phyloP scores from a whole-genome alignment of 2,329 filamentous ascomycete species.

The Orbilia oligospora region DNA sequence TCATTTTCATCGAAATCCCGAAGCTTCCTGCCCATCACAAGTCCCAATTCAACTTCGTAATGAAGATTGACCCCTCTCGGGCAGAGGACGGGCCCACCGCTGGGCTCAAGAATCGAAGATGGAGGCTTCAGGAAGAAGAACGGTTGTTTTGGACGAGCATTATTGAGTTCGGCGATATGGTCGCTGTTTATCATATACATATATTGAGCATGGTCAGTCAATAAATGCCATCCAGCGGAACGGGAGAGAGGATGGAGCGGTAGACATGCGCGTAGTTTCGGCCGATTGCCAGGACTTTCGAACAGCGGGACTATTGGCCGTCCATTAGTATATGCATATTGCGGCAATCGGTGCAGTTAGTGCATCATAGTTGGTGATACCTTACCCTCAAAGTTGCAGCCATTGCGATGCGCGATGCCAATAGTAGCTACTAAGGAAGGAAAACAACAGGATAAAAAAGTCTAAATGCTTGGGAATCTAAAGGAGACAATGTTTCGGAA shows the following conservation, averaged over 20 bases:
- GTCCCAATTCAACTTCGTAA: slow-evolving; percentile 93
- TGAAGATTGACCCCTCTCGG: slow-evolving; percentile 88
- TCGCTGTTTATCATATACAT: slow-evolving; percentile 69
- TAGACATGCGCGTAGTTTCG: slow-evolving; percentile 57
- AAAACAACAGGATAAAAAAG: slow-evolving; percentile 9
- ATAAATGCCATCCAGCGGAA: not conserved
- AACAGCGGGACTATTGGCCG: slow-evolving; percentile 42
- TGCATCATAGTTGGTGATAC: not conserved
- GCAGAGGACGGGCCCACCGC: slow-evolving; percentile 82
- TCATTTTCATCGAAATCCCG: slow-evolving; percentile 83
- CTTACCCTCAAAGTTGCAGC: slow-evolving; percentile 47
- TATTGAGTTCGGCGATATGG: slow-evolving; percentile 93
- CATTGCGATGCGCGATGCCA: slow-evolving; percentile 26
- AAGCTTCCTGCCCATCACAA: slow-evolving; percentile 86
- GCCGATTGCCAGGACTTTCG: slow-evolving; percentile 58
- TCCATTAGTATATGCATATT: slow-evolving; percentile 4
- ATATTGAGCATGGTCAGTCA: slow-evolving; percentile 28
- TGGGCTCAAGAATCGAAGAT: slow-evolving; percentile 84
- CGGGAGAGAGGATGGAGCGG: not conserved
- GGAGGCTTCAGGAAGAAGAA: slow-evolving; percentile 99
- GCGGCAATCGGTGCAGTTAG: not conserved
- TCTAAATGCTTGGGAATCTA: not conserved
- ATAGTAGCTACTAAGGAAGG: not conserved
- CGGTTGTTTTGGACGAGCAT: slow-evolving; percentile 87
- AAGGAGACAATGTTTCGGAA: not conserved